A percentile compares a stretch with the other conserved stretches of the same genome.
These are phyloP conservation scores for Erythrophleum ivorense DNA, from an alignment of 331 rosid genomes.

Conservation along the genomic window DNA sequence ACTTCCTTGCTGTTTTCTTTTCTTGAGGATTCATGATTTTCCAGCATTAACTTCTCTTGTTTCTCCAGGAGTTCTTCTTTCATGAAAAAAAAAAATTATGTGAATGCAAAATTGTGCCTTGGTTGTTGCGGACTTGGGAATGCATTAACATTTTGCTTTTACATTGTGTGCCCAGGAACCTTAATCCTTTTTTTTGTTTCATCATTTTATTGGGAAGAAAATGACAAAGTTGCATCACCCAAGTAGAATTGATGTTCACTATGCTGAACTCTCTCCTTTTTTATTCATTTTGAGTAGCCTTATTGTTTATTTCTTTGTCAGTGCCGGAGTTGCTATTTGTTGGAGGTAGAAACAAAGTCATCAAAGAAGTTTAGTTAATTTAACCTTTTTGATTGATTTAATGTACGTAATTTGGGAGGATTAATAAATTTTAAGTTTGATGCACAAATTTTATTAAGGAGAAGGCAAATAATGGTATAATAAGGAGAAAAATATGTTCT, in stretches of 20 bases:
- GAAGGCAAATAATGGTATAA: background rate
- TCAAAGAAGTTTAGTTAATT: background rate
- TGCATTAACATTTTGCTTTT: background rate
- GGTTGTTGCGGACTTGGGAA: constrained; percentile 5
- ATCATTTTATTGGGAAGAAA: background rate
- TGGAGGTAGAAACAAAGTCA: constrained; percentile 5
- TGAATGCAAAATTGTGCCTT: background rate
- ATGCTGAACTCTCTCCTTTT: background rate
- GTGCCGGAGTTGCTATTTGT: background rate
- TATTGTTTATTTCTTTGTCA: background rate
- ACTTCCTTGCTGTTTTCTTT: constrained; percentile 7
- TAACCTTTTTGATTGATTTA: no score
- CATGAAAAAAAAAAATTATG: background rate
- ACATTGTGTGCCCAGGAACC: background rate
- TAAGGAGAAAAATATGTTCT: background rate
- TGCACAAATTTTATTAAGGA: background rate
- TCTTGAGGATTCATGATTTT: background rate
- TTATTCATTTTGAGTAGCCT: background rate
- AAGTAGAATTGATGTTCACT: background rate
- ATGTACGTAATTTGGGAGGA: background rate
- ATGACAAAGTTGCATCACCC: background rate
- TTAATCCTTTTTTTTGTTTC: background rate
- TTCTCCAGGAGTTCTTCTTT: background rate
- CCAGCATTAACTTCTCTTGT: background rate
- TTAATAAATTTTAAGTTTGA: background rate